Conservation (phyloP, 306 rosid genomes). For the Castanopsis chinensis region DNA sequence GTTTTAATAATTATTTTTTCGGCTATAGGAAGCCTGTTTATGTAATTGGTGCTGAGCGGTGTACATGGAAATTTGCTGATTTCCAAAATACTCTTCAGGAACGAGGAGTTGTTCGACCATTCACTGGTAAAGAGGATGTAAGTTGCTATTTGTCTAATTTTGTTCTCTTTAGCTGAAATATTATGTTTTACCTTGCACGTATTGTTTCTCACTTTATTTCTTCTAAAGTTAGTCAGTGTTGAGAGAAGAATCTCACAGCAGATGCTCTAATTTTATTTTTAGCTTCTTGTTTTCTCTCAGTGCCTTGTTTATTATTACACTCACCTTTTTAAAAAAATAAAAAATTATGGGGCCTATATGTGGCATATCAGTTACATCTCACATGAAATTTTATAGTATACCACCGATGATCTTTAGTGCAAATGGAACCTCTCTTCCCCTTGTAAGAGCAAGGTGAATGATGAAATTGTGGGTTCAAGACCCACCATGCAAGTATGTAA, state of each 20-base stretch:
- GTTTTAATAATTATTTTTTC: conserved; percentile 11
- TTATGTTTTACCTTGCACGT: not conserved
- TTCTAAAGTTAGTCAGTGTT: not conserved
- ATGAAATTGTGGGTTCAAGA: no score
- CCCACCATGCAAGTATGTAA: no score
- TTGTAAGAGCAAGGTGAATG: no score
- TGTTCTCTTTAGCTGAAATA: not conserved
- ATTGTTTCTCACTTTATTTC: not conserved
- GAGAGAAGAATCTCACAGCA: not conserved
- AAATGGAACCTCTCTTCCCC: no score
- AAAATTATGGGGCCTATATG: no score
- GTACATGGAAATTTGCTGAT: conserved; percentile 91
- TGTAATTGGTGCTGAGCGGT: conserved; percentile 68
- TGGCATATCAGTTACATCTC: no score
- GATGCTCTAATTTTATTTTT: not conserved
- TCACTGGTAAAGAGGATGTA: conserved; percentile 79
- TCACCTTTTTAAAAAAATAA: no score
- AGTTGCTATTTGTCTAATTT: conserved; percentile 35
- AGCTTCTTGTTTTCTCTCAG: not conserved
- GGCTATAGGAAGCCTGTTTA: conserved; percentile 81
- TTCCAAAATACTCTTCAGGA: conserved; percentile 68
- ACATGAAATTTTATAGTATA: no score
- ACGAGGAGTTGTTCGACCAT: conserved; percentile 64
- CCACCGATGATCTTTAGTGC: no score
- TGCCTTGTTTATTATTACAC: not conserved